Evolutionary conservation across 495 filamentous ascomycete species (phyloP).

Genomic region (Penicillium pancosmium): DNA sequence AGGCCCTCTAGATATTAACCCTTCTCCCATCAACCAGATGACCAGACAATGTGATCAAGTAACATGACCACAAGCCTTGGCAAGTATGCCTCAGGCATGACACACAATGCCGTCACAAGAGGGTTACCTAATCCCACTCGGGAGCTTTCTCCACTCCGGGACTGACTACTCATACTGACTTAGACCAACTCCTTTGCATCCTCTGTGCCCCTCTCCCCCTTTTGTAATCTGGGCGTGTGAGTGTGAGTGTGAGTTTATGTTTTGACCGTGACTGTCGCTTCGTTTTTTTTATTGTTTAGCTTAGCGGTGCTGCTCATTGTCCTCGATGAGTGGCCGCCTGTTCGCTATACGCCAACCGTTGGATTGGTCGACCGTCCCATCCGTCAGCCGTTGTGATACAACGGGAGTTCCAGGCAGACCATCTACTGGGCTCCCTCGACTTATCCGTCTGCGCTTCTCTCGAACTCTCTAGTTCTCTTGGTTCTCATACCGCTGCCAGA

Average conservation of each 20-base stretch:
- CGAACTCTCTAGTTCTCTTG: neutral
- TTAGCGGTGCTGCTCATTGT: constrained; percentile 30
- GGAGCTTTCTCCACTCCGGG: constrained; percentile 21
- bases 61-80: neutral
- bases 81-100: constrained; percentile 16
- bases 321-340: constrained; percentile 44
- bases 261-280: constrained; percentile 13
- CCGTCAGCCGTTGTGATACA: constrained; percentile 30
- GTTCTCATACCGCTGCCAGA: constrained; percentile 23
- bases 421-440: constrained; percentile 15
- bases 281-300: constrained; percentile 18
- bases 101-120: constrained; percentile 22
- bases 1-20: too few relatives aligned
- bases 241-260: neutral
- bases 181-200: constrained; percentile 16
- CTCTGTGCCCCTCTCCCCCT: constrained; percentile 13
- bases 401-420: constrained; percentile 19
- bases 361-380: constrained; percentile 37
- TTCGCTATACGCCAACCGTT: constrained; percentile 36
- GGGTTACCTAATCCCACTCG: constrained; percentile 24
- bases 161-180: constrained; percentile 4
- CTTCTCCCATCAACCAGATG: neutral
- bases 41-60: neutral
- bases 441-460: constrained; percentile 1
- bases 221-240: constrained; percentile 12